Conservation (phyloP, 2,329 filamentous ascomycete species). For the Aspergillus tamarii region DNA sequence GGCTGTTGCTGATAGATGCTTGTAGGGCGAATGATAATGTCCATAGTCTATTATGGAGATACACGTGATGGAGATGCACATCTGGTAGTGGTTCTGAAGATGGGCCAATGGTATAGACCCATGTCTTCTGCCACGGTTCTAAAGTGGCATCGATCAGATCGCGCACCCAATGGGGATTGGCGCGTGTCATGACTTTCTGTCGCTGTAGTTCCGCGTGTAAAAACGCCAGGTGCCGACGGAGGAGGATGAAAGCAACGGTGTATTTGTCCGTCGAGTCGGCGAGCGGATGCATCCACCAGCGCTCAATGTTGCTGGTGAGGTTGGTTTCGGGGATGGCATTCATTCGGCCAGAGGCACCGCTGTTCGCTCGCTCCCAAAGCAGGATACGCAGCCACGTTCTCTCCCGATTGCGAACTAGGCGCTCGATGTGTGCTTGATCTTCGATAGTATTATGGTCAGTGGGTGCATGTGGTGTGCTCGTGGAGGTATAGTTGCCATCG, state of each 20-base stretch:
- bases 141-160: constrained; percentile 27
- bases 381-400: constrained; percentile 36
- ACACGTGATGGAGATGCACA: constrained; percentile 30
- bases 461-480: neutral
- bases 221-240: constrained; percentile 24
- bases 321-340: constrained; percentile 34
- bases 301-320: constrained; percentile 28
- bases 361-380: constrained; percentile 36
- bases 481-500: too few species aligned
- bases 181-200: constrained; percentile 15
- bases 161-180: constrained; percentile 28
- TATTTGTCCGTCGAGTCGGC: constrained; percentile 32
- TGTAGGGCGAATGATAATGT: constrained; percentile 32
- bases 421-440: constrained; percentile 13
- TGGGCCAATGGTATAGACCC: constrained; percentile 17
- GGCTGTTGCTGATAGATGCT: constrained; percentile 9
- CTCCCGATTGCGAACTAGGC: constrained; percentile 31
- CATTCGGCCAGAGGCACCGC: constrained; percentile 30
- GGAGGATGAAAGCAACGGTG: constrained; percentile 33
- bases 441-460: neutral
- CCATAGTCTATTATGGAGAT: constrained; percentile 32
- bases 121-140: constrained; percentile 27
- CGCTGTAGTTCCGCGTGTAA: constrained; percentile 24
- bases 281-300: constrained; percentile 33
- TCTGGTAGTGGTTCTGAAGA: constrained; percentile 19